Percentiles rank a stretch among this genome's conserved stretches.
phyloP scores from a whole-genome alignment of 1,139 yeast genomes.

The Lodderomyces margitis region DNA sequence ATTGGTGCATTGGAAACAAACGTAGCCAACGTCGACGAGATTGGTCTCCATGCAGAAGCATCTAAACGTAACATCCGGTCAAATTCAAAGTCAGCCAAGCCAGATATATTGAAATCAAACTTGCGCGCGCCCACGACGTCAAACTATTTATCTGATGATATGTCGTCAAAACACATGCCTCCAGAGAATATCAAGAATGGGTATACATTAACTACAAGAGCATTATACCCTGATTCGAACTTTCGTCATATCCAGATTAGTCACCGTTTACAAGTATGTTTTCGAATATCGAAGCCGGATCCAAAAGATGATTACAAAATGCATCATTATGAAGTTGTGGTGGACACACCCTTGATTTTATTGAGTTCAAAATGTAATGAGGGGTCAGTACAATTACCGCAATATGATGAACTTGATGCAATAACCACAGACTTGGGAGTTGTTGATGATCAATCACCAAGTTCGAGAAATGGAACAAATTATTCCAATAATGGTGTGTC shows the following conservation, averaged over 20 bases:
- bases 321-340: constrained; percentile 86
- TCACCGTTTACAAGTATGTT: constrained; percentile 76
- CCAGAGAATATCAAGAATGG: constrained; percentile 39
- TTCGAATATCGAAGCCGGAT: constrained; percentile 71
- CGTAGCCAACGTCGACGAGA: constrained; percentile 27
- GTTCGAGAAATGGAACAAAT: constrained; percentile 18
- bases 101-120: constrained; percentile 5
- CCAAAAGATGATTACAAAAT: constrained; percentile 54
- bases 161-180: constrained; percentile 14
- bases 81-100: neutral
- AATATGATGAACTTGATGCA: constrained; percentile 42
- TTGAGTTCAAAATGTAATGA: constrained; percentile 70
- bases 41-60: constrained; percentile 13
- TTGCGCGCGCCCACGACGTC: constrained; percentile 12
- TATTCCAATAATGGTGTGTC: constrained; percentile 38
- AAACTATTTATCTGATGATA: constrained; percentile 17
- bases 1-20: constrained; percentile 46
- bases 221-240: constrained; percentile 66
- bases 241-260: constrained; percentile 67
- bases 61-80: neutral
- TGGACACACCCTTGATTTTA: constrained; percentile 78
- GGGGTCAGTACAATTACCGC: constrained; percentile 70
- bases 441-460: neutral
- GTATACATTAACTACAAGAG: constrained; percentile 34
- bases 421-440: neutral